A percentile compares a stretch with the other conserved stretches of the same genome.
Conservation (phyloP, 495 filamentous ascomycete species). For the Annulohypoxylon stygium region DNA sequence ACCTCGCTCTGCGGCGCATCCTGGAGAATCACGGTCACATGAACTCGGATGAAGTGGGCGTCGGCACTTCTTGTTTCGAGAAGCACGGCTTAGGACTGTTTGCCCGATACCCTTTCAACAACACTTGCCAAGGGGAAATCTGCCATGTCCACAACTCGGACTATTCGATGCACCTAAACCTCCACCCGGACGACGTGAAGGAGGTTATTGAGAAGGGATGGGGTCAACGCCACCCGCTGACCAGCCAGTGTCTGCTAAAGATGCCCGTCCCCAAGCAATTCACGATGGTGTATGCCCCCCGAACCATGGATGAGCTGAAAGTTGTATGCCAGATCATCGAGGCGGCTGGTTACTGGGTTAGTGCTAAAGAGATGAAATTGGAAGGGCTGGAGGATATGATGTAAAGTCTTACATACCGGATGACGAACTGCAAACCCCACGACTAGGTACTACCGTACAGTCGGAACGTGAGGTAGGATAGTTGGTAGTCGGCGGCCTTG, state of each 20-base stretch:
- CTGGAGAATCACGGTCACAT: conserved; percentile 64
- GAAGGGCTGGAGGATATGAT: conserved; percentile 38
- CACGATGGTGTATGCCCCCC: conserved; percentile 86
- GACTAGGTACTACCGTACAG: too few relatives aligned
- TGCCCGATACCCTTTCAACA: conserved; percentile 68
- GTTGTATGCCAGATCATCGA: conserved; percentile 77
- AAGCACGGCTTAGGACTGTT: conserved; percentile 84
- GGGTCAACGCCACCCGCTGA: conserved; percentile 90
- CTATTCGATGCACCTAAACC: conserved; percentile 77
- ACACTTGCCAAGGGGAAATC: conserved; percentile 79
- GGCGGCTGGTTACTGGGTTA: conserved; percentile 74
- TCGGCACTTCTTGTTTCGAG: conserved; percentile 80
- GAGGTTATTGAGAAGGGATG: conserved; percentile 83
- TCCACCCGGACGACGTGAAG: conserved; percentile 83
- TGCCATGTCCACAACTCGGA: conserved; percentile 84
- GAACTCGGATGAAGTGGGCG: conserved; percentile 65
- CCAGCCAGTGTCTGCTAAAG: conserved; percentile 65
- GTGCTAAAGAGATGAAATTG: conserved; percentile 59
- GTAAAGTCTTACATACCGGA: background rate
- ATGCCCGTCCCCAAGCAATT: conserved; percentile 76
- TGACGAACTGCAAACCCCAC: background rate
- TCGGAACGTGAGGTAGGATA: background rate
- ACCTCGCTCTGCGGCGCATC: conserved; percentile 61
- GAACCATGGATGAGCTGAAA: conserved; percentile 71
- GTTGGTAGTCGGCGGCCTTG: background rate